Base-by-base conservation (phyloP, 345 rosid genomes). In the Hibiscus syriacus region DNA sequence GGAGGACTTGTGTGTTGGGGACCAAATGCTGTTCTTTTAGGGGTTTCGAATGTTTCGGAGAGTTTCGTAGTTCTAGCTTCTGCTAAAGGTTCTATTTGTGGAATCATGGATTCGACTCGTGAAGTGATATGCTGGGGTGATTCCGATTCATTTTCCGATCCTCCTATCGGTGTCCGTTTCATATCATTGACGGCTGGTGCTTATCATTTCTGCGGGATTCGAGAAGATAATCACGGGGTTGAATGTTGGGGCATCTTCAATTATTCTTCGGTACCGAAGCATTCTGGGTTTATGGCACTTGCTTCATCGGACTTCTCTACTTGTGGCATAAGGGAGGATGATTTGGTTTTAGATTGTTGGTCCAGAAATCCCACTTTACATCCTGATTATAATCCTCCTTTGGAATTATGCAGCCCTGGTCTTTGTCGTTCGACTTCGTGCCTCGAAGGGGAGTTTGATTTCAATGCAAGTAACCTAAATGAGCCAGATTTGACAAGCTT, bases 271-370 rank as follows among this genome's bases (percentile, higher is more conserved):
- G 75, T 83, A 26, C 97, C 96, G 0, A 90, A 80, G 55, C 83
- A 74, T 77, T 80, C 90, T 19, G 99, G 97, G 13, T 90, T 90
- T 67, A 73, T 80, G 59, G 91, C 99, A 0, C 82, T 94, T 46
- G 99, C 99, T 78, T 94, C 97, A 0, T 87, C 97, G 57, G 97
- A 89, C 73, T 87, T 73, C 76, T 76, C 86, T 9, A 82, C 84
- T 0, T 87, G 97, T 55, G 99, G 91, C 48, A 90, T 89, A 1
- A 74, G 90, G 77, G 99, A 91, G 80, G 83, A 74, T 67, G 97
- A 94, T 73, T 77, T 94, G 69, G 92, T 94, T 74, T 84, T 87
- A 46, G 96, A 87, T 77, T 90, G 95, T 49, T 94, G 99, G 99
- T 74, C 82, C 70, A 74, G 76, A 29, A 74, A 85, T 68, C 84